Evolutionary conservation across 108 stramenopile genomes (phyloP).

Genomic region (Cyclotella kingstonii): DNA sequence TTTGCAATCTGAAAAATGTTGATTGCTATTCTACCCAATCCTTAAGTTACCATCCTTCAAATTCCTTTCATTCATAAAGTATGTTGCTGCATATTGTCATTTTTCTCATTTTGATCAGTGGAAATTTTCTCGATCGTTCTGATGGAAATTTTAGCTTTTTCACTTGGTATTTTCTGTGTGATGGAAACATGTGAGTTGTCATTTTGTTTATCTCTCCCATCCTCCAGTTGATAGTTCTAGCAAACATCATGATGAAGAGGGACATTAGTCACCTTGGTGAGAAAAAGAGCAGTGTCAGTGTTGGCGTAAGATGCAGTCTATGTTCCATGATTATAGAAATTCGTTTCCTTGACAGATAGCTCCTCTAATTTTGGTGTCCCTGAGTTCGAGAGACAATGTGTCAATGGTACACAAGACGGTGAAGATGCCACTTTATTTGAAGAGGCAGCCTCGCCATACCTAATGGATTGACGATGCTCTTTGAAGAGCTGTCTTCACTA

Average conservation of each 20-base stretch:
- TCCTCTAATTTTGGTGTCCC: no score
- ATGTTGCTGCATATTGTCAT: not conserved
- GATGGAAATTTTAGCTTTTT: no score
- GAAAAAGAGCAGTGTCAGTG: not conserved
- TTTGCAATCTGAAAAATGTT: not conserved
- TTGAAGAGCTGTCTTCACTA: not conserved
- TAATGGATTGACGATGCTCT: not conserved
- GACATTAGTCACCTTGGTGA: not conserved
- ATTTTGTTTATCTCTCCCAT: constrained; percentile 17
- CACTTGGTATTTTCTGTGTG: no score
- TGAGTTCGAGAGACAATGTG: no score
- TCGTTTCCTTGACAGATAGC: no score
- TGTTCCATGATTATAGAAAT: not conserved
- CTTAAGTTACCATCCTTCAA: constrained; percentile 24
- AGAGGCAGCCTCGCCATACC: not conserved
- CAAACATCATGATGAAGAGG: constrained; percentile 11
- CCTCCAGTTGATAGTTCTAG: not conserved
- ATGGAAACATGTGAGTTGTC: constrained; percentile 22
- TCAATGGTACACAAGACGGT: no score
- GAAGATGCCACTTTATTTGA: no score
- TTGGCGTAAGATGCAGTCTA: not conserved
- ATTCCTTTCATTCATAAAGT: constrained; percentile 15
- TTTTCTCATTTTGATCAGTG: no score
- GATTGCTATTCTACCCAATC: not conserved
- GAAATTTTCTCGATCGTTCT: no score